These are phyloP conservation scores for Periglandula ipomoeae DNA, from an alignment of 2,329 filamentous ascomycete species.

Conservation along the genomic window DNA sequence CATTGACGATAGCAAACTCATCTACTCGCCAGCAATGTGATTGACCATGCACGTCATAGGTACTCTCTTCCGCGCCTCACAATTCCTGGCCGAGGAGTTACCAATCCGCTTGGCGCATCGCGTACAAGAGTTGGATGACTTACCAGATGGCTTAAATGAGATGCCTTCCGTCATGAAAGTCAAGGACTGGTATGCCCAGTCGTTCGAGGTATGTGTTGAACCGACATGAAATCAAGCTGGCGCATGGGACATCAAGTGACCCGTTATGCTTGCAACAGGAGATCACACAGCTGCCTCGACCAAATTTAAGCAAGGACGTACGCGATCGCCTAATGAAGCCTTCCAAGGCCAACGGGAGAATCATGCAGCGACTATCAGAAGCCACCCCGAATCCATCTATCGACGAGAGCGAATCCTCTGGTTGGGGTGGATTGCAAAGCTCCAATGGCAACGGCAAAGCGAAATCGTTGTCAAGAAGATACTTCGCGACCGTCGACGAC, in stretches of 20 bases:
- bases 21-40: slow-evolving; percentile 42
- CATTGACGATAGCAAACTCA: slow-evolving; percentile 56
- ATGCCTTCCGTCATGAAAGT: slow-evolving; percentile 96
- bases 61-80: slow-evolving; percentile 92
- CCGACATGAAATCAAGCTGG: background rate
- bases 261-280: slow-evolving; percentile 47
- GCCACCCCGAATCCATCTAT: slow-evolving; percentile 87
- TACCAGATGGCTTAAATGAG: slow-evolving; percentile 92
- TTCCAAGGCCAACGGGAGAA: slow-evolving; percentile 44
- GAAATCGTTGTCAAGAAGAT: slow-evolving; percentile 48
- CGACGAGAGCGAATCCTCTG: slow-evolving; percentile 69
- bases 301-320: slow-evolving; percentile 65
- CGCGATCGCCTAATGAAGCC: slow-evolving; percentile 70
- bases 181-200: slow-evolving; percentile 98
- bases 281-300: slow-evolving; percentile 78
- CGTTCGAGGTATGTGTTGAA: slow-evolving; percentile 72
- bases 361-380: slow-evolving; percentile 66
- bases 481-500: slow-evolving; percentile 90
- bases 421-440: slow-evolving; percentile 37
- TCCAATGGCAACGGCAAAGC: slow-evolving; percentile 37
- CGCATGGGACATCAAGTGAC: slow-evolving; percentile 4
- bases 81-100: slow-evolving; percentile 96
- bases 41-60: slow-evolving; percentile 39
- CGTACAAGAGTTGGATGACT: slow-evolving; percentile 83
- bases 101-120: slow-evolving; percentile 94